Conservation (phyloP, 2,329 filamentous ascomycete species). For the Phoma sp. region DNA sequence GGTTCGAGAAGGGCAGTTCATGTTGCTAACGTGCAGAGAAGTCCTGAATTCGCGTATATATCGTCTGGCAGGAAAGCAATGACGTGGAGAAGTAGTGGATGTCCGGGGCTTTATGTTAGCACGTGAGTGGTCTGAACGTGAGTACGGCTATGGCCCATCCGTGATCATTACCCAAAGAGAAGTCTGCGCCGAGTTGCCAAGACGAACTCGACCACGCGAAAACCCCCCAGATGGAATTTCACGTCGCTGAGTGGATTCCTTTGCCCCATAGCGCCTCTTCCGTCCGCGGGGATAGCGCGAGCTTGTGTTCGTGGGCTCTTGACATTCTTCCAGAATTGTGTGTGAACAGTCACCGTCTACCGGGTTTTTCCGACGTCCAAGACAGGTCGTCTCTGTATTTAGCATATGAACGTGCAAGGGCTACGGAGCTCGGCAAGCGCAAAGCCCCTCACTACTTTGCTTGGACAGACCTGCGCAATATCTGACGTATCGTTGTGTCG, state of each 20-base stretch:
- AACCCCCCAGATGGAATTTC: conserved; percentile 1
- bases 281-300: conserved; percentile 11
- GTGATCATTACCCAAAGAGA: conserved; percentile 24
- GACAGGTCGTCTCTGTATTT: conserved; percentile 1
- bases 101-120: conserved; percentile 23
- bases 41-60: not conserved
- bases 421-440: conserved; percentile 1
- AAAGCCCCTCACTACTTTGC: not conserved
- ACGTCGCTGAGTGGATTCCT: conserved; percentile 1
- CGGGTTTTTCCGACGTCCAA: conserved; percentile 10
- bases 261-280: conserved; percentile 9
- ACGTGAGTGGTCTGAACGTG: conserved; percentile 18
- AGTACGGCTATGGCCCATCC: conserved; percentile 28
- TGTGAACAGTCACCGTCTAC: not conserved
- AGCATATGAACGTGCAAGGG: not conserved
- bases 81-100: conserved; percentile 22
- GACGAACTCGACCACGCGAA: conserved; percentile 18
- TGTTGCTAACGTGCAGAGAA: conserved; percentile 11
- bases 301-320: conserved; percentile 6
- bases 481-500: not conserved
- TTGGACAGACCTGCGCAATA: not conserved
- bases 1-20: conserved; percentile 40
- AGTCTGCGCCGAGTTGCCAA: conserved; percentile 24
- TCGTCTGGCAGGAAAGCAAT: conserved; percentile 14
- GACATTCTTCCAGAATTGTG: conserved; percentile 1